Percentiles rank a stretch among this genome's conserved stretches.
These are phyloP conservation scores for Cystofilobasidium ferigula DNA, from an alignment of 768 basidiomycete species.

Conservation along the genomic window DNA sequence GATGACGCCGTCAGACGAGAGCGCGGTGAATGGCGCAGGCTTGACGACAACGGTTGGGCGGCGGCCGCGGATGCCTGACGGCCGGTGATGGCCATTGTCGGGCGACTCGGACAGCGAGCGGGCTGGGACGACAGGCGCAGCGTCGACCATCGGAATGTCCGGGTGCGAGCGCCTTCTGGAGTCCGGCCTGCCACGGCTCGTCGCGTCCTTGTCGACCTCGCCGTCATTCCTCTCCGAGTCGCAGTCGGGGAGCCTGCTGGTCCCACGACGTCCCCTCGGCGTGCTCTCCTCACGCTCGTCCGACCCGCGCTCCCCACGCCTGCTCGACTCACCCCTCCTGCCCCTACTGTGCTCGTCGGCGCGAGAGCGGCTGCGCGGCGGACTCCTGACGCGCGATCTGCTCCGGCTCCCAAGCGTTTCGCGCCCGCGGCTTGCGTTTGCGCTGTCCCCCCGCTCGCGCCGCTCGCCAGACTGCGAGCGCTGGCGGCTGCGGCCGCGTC, in stretches of 20 bases:
- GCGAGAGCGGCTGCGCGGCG: background rate
- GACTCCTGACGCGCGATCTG: background rate
- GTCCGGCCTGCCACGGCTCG: background rate
- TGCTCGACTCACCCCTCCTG: background rate
- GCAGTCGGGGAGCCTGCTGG: background rate
- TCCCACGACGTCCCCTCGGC: conserved; percentile 3
- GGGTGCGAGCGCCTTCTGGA: background rate
- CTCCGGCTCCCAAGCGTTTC: background rate
- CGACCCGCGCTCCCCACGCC: background rate
- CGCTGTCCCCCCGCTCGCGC: background rate
- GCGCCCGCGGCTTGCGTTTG: background rate
- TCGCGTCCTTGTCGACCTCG: background rate
- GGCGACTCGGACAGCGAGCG: conserved; percentile 4
- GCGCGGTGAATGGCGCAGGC: conserved; percentile 11
- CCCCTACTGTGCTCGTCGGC: conserved; percentile 4
- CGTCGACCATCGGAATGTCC: conserved; percentile 7
- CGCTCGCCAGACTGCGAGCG: background rate
- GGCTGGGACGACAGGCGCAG: conserved; percentile 2
- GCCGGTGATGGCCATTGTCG: background rate
- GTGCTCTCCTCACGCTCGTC: conserved; percentile 2
- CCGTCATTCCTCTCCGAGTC: background rate
- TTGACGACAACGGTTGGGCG: conserved; percentile 15
- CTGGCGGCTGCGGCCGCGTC: conserved; percentile 1
- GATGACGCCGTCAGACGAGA: conserved; percentile 11
- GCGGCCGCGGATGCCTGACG: conserved; percentile 10